Base-by-base conservation (phyloP, 805 yeast genomes). In the Cyberlindnera xishuangbannaensis region DNA sequence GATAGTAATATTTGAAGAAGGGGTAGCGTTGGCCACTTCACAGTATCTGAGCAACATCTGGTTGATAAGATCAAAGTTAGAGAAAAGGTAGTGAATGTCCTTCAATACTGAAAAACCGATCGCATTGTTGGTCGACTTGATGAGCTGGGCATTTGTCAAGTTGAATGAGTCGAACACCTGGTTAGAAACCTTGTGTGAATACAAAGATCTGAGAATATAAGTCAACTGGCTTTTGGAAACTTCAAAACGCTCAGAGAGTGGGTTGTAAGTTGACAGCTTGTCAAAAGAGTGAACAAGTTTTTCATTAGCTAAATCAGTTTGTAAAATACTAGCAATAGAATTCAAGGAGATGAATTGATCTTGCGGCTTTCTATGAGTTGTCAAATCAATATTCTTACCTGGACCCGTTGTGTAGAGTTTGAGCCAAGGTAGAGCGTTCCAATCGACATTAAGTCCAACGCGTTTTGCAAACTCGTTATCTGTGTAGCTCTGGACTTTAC, bases 321-420 rank as follows among this genome's bases (percentile, higher is more conserved):
- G 67, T n/a, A 65, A 31, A 25, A 65, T 55, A 1, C 67, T 56
- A 4, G 63, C 56, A n/a, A 65, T 43, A 3, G 68, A 62, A 39
- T 61, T 63, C 23, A 65, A 44, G 27, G 61, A 56, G 20, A 65
- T 40, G 36, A 50, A 55, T 10, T 59, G 39, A 17, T 54, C 51
- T 11, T 49, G 44, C 5, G 30, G 15, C 5, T 29, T 17, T 6
- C 39, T 24, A 6, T n/a, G 14, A 4, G 11, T 10, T 3, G 28
- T 24, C 18, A 33, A 22, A 7, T 33, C 35, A 2, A 25, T 28
- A 20, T 35, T 36, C 27, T 37, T 35, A 3, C 36, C 27, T 5
- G 41, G 39, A 7, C 43, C 43, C 8, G 33, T 36, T 4, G 42
- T 33, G 33, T 50, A 50, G 9, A 41, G 27, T 16, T 39, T 40